Percentiles rank a stretch among this genome's conserved stretches.
phyloP scores from a whole-genome alignment of 495 filamentous ascomycete species.

The Aspergillus indologenus region DNA sequence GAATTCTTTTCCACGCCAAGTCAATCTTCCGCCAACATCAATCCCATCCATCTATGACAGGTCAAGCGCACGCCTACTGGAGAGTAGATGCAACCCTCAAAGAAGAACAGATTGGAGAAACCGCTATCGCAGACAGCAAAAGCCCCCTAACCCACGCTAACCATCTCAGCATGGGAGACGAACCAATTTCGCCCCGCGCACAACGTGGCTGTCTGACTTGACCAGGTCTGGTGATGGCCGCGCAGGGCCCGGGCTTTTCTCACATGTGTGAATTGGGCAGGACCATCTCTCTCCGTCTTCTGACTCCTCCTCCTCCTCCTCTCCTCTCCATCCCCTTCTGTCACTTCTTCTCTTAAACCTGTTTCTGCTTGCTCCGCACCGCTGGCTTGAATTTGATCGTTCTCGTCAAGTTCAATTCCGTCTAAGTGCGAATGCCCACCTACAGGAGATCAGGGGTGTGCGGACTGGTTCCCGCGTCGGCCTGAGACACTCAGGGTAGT shows the following conservation, averaged over 20 bases:
- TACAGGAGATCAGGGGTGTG: background rate
- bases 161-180: background rate
- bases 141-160: too few relatives aligned
- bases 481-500: background rate
- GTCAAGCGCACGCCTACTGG: background rate
- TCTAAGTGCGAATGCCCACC: background rate
- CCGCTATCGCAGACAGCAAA: too few relatives aligned
- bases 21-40: background rate
- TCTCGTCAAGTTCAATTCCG: background rate
- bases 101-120: background rate
- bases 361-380: background rate
- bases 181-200: background rate
- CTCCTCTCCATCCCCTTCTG: background rate
- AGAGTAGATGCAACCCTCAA: background rate
- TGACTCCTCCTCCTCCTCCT: background rate
- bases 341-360: background rate
- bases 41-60: background rate
- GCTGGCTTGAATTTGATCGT: background rate
- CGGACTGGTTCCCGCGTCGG: background rate
- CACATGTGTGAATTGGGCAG: background rate
- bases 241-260: background rate
- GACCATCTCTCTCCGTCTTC: background rate
- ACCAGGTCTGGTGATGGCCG: background rate
- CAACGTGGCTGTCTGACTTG: background rate
- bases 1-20: constrained; percentile 11